phyloP scores from a whole-genome alignment of 495 filamentous ascomycete genomes.

The Penicillium nucicola region DNA sequence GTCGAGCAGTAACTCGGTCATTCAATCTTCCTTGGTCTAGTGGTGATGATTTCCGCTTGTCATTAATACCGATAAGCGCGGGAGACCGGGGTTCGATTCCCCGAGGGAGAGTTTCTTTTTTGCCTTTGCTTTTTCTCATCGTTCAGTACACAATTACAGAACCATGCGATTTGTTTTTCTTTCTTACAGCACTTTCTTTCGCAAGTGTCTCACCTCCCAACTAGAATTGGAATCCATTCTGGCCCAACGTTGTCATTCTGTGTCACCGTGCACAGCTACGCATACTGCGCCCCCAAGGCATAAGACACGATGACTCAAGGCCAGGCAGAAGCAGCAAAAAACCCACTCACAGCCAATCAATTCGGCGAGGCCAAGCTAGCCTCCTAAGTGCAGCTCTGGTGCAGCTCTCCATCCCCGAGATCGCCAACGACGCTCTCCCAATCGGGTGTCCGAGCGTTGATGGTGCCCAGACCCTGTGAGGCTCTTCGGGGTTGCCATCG shows the following conservation, averaged over 20 bases:
- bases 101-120: conserved; percentile 39
- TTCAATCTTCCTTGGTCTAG: conserved; percentile 38
- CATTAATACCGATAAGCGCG: conserved; percentile 32
- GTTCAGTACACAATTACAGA: too few species aligned
- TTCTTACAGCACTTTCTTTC: too few species aligned
- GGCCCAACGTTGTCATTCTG: too few species aligned
- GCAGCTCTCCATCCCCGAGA: background rate
- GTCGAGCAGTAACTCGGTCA: conserved; percentile 24
- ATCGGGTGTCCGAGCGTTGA: background rate
- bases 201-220: too few species aligned
- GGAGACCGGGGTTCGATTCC: conserved; percentile 55
- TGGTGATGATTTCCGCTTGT: conserved; percentile 56
- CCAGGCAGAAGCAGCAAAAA: background rate
- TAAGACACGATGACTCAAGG: conserved; percentile 1
- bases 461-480: background rate
- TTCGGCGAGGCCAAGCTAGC: background rate
- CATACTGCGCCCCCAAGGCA: background rate
- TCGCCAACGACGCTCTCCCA: background rate
- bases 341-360: background rate
- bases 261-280: too few species aligned
- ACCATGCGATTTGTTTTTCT: background rate
- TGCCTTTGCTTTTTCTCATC: background rate
- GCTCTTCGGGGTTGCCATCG: background rate
- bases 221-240: too few species aligned
- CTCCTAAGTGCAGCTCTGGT: too few species aligned